These are phyloP conservation scores for Ceratobasidium sp. DNA, from an alignment of 1,284 basidiomycete species.

Conservation along the genomic window DNA sequence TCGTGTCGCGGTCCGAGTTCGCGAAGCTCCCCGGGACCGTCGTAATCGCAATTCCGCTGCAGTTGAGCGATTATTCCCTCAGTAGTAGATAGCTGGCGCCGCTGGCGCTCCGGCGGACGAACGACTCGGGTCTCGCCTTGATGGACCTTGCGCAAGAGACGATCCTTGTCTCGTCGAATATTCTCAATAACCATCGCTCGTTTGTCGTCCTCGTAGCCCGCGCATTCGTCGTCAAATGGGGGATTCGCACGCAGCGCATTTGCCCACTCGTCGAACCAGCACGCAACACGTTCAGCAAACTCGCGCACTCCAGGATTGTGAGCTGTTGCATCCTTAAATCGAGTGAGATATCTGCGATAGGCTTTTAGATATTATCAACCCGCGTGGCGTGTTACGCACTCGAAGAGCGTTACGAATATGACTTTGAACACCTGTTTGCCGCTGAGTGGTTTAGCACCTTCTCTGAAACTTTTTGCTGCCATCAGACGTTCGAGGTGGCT, in stretches of 20 bases:
- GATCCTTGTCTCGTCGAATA: constrained; percentile 53
- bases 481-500: constrained; percentile 56
- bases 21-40: constrained; percentile 62
- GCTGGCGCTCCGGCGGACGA: not conserved
- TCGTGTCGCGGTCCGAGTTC: constrained; percentile 64
- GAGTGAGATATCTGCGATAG: constrained; percentile 58
- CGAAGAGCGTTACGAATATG: constrained; percentile 57
- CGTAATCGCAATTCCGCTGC: constrained; percentile 56
- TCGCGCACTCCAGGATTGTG: constrained; percentile 56
- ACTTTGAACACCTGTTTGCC: constrained; percentile 59
- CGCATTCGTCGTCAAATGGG: constrained; percentile 51
- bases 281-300: constrained; percentile 54
- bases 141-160: constrained; percentile 56
- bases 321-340: constrained; percentile 62
- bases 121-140: constrained; percentile 47
- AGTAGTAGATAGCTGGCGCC: constrained; percentile 38
- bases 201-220: constrained; percentile 43
- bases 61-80: constrained; percentile 45
- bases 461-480: constrained; percentile 52
- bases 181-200: constrained; percentile 52
- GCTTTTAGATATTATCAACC: not conserved
- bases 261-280: constrained; percentile 59
- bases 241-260: constrained; percentile 50
- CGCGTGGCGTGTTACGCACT: constrained; percentile 53
- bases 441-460: constrained; percentile 47